Percentiles rank a stretch among this genome's conserved stretches.
Conservation (phyloP, 805 yeast species). For the Sugiyamaella boreocaroliniensis region DNA sequence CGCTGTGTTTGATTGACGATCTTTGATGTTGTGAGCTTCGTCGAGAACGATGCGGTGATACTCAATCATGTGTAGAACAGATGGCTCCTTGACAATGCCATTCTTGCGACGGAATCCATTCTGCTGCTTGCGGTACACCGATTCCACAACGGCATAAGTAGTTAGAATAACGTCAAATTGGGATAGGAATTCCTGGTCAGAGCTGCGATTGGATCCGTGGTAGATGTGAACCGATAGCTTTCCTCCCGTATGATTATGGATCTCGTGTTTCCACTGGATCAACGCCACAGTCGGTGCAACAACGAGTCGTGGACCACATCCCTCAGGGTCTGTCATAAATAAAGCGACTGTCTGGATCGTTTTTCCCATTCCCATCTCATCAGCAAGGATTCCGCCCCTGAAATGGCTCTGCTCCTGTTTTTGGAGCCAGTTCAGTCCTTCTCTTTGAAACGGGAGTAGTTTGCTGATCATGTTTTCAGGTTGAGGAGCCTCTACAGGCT, state of each 20-base stretch:
- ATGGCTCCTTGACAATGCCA: constrained; percentile 69
- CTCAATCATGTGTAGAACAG: constrained; percentile 63
- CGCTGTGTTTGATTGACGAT: constrained; percentile 88
- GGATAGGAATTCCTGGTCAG: constrained; percentile 47
- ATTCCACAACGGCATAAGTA: constrained; percentile 87
- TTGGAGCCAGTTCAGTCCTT: constrained; percentile 85
- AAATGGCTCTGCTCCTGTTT: constrained; percentile 70
- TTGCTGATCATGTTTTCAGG: constrained; percentile 71
- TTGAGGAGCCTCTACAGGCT: constrained; percentile 47
- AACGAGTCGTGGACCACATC: constrained; percentile 66
- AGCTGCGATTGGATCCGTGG: constrained; percentile 80
- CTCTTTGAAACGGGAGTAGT: constrained; percentile 84
- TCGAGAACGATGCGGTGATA: constrained; percentile 86
- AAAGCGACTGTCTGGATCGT: constrained; percentile 93
- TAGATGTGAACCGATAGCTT: constrained; percentile 60
- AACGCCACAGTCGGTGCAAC: constrained; percentile 98
- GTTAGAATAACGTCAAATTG: constrained; percentile 77
- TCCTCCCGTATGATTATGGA: constrained; percentile 74
- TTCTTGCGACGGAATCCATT: constrained; percentile 76
- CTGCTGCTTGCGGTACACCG: constrained; percentile 72
- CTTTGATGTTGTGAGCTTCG: constrained; percentile 97
- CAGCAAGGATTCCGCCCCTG: constrained; percentile 90
- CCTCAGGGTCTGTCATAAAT: constrained; percentile 54
- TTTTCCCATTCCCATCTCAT: constrained; percentile 99
- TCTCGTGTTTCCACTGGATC: constrained; percentile 96